Percentiles rank a stretch among this genome's conserved stretches.
These are phyloP conservation scores for Streptanthus diversifolius DNA, from an alignment of 345 rosid genomes.

Conservation along the genomic window DNA sequence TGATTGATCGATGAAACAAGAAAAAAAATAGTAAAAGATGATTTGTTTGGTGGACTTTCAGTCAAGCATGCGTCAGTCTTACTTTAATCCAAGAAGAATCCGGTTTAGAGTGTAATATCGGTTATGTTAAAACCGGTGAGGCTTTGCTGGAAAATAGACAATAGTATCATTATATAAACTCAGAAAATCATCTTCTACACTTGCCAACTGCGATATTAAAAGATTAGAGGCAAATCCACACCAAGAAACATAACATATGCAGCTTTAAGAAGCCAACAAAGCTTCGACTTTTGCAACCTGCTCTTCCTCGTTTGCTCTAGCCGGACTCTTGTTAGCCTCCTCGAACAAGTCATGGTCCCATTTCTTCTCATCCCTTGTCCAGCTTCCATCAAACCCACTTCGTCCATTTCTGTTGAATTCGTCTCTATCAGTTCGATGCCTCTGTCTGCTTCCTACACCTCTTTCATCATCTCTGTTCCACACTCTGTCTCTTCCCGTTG, in stretches of 20 bases:
- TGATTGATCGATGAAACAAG: neutral
- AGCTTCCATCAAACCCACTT: constrained; percentile 43
- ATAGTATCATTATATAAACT: constrained; percentile 25
- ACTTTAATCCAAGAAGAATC: neutral
- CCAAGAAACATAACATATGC: neutral
- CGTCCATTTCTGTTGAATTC: constrained; percentile 40
- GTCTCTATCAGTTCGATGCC: constrained; percentile 49
- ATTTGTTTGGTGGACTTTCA: neutral
- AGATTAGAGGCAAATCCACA: neutral
- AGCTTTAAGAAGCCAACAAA: constrained; percentile 54
- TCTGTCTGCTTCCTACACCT: constrained; percentile 39
- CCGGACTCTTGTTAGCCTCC: constrained; percentile 70
- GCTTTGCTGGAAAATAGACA: neutral
- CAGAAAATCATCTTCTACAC: constrained; percentile 11
- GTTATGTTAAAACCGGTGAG: neutral
- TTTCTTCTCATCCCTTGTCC: constrained; percentile 60
- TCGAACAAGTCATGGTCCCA: constrained; percentile 95
- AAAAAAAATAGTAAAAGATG: neutral
- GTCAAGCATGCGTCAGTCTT: neutral
- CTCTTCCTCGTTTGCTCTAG: constrained; percentile 75
- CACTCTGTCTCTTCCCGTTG: constrained; percentile 40
- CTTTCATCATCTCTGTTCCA: constrained; percentile 56
- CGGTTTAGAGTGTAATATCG: neutral
- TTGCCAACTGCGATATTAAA: constrained; percentile 6
- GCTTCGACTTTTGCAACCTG: constrained; percentile 88